These are phyloP conservation scores for Meredithiella fracta DNA, from an alignment of 2,329 filamentous ascomycete genomes.

Conservation along the genomic window DNA sequence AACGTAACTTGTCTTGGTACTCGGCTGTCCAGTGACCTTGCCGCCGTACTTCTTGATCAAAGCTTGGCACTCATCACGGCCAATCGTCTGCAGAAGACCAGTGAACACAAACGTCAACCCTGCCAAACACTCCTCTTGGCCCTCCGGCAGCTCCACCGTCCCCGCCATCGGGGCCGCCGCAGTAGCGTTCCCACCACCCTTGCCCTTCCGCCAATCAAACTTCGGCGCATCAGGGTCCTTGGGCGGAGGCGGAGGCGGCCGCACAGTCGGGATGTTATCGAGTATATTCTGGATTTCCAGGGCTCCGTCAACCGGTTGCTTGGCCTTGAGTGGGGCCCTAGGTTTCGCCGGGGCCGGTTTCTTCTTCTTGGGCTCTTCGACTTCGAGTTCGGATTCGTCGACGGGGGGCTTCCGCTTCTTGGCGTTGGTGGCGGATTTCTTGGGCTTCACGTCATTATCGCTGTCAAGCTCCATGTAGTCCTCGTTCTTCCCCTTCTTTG, in stretches of 20 bases:
- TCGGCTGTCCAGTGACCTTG: slow-evolving; percentile 72
- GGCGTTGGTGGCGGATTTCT: slow-evolving; percentile 20
- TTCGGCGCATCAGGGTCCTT: slow-evolving; percentile 48
- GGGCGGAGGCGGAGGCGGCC: slow-evolving; percentile 68
- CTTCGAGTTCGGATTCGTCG: slow-evolving; percentile 36
- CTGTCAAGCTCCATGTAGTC: slow-evolving; percentile 59
- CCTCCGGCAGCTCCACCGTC: slow-evolving; percentile 57
- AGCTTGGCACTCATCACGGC: slow-evolving; percentile 68
- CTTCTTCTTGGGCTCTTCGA: slow-evolving; percentile 47
- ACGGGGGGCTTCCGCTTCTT: slow-evolving; percentile 45
- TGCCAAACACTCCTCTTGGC: slow-evolving; percentile 74
- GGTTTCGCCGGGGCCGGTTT: slow-evolving; percentile 41
- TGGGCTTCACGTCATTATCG: slow-evolving; percentile 35
- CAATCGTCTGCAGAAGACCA: slow-evolving; percentile 62
- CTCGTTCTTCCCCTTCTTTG: slow-evolving; percentile 47
- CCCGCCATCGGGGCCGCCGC: slow-evolving; percentile 45
- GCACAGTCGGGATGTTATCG: slow-evolving; percentile 68
- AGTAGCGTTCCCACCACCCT: slow-evolving; percentile 42
- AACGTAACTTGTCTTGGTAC: slow-evolving; percentile 85
- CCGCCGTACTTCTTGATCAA: slow-evolving; percentile 89
- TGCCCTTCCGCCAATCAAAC: slow-evolving; percentile 59
- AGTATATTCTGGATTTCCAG: slow-evolving; percentile 64
- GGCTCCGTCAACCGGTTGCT: slow-evolving; percentile 53
- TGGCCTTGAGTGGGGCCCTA: slow-evolving; percentile 36
- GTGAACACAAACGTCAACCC: slow-evolving; percentile 93